Percentiles rank a stretch among this genome's conserved stretches.
Conservation (phyloP, 164 flowering plant species). For the Cinnamomum micranthum region DNA sequence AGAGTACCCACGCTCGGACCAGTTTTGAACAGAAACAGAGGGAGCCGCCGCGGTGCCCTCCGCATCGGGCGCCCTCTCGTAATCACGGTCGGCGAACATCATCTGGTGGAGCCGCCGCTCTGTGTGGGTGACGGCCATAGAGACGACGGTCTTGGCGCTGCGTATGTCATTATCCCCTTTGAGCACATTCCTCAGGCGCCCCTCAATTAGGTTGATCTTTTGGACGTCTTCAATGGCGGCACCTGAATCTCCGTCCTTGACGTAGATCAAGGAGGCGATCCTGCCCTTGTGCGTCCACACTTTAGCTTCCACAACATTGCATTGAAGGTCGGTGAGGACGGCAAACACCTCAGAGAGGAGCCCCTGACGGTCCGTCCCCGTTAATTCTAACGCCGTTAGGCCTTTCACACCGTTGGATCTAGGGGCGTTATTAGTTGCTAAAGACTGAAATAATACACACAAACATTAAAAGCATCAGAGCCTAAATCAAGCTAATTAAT, state of each 20-base stretch:
- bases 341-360: slow-evolving; percentile 78
- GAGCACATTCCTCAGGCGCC: slow-evolving; percentile 53
- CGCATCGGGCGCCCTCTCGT: slow-evolving; percentile 25
- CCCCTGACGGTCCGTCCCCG: slow-evolving; percentile 74
- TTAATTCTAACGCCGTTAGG: slow-evolving; percentile 67
- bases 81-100: slow-evolving; percentile 85
- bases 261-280: slow-evolving; percentile 59
- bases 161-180: slow-evolving; percentile 64
- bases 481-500: neutral
- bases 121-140: slow-evolving; percentile 55
- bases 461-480: neutral
- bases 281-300: slow-evolving; percentile 87
- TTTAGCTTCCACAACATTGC: slow-evolving; percentile 72
- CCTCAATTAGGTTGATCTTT: slow-evolving; percentile 45
- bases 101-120: slow-evolving; percentile 80
- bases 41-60: neutral
- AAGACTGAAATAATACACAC: slow-evolving; percentile 8
- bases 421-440: slow-evolving; percentile 34
- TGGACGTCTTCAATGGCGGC: slow-evolving; percentile 63
- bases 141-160: slow-evolving; percentile 59
- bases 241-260: slow-evolving; percentile 67
- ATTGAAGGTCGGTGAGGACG: slow-evolving; percentile 55
- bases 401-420: slow-evolving; percentile 30
- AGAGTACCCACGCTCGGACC: slow-evolving; percentile 28
- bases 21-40: slow-evolving; percentile 13